These are phyloP conservation scores for Talinum fruticosum DNA, from an alignment of 148 eudicot species.

Conservation along the genomic window DNA sequence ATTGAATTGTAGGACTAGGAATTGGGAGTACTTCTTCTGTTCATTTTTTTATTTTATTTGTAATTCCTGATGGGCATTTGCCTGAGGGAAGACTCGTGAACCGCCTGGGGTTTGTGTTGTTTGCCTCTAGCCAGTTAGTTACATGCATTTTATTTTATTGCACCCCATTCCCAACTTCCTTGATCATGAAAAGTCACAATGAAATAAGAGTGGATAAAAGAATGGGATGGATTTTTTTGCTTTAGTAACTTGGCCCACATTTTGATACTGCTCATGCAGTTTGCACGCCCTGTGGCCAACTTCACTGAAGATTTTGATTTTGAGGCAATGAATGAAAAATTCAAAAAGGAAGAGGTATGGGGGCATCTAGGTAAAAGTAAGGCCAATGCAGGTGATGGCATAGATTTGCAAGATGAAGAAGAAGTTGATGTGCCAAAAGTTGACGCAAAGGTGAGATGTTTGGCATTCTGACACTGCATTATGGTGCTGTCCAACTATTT, in stretches of 20 bases:
- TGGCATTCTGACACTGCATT: background rate
- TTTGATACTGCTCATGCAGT: conserved; percentile 30
- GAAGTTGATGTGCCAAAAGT: conserved; percentile 26
- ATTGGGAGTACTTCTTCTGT: background rate
- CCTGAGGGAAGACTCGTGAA: background rate
- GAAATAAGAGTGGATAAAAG: background rate
- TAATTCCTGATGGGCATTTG: background rate
- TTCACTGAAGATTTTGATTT: conserved; percentile 65
- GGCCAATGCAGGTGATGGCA: conserved; percentile 28
- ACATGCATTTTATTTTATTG: background rate
- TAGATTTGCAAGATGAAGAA: conserved; percentile 28
- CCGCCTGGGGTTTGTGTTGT: background rate
- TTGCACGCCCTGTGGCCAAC: conserved; percentile 29
- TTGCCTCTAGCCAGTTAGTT: background rate
- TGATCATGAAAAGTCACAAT: background rate
- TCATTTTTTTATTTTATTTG: background rate
- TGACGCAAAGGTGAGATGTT: conserved; percentile 31
- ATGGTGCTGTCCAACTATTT: background rate
- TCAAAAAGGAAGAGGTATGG: conserved; percentile 73
- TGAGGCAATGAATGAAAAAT: conserved; percentile 70
- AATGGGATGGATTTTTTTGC: background rate
- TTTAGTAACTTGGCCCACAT: conserved; percentile 14
- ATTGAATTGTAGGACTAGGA: background rate
- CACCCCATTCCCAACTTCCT: background rate
- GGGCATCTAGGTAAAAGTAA: conserved; percentile 58